These are phyloP conservation scores for Termitomyces sp. DNA, from an alignment of 768 basidiomycete species.

Conservation along the genomic window DNA sequence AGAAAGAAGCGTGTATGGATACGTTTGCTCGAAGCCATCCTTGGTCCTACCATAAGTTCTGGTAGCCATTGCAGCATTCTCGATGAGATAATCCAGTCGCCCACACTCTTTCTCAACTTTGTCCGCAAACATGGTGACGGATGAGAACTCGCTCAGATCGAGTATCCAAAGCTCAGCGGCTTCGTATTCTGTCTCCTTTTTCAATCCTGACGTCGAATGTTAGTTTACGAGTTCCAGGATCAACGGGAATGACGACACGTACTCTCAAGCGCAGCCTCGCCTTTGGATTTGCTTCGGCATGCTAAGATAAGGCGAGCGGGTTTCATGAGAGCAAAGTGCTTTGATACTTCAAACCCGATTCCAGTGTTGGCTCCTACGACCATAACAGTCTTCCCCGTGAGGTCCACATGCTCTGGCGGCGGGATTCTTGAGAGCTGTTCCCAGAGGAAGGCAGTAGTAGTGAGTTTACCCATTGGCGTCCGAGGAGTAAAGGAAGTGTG, in stretches of 20 bases:
- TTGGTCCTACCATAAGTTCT: conserved; percentile 19
- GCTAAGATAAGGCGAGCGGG: conserved; percentile 35
- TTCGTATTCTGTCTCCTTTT: background rate
- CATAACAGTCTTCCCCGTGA: background rate
- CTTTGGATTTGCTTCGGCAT: conserved; percentile 32
- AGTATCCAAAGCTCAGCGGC: too few species aligned
- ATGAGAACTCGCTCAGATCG: background rate
- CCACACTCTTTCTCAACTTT: background rate
- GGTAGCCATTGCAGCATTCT: conserved; percentile 34
- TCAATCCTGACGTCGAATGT: background rate
- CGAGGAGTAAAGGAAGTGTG: too few species aligned
- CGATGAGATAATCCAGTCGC: conserved; percentile 40
- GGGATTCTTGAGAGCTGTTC: background rate
- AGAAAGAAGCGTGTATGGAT: conserved; percentile 1
- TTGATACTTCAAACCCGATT: conserved; percentile 17
- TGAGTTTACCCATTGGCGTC: too few species aligned
- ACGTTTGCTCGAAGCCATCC: conserved; percentile 48
- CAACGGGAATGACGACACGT: conserved; percentile 5
- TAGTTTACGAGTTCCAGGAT: background rate
- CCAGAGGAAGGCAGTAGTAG: background rate
- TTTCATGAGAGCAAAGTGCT: conserved; percentile 44
- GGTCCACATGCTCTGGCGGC: too few species aligned
- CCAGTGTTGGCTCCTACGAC: background rate
- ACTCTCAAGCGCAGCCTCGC: conserved; percentile 32
- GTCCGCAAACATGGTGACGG: background rate